Base-by-base conservation (phyloP, 2,329 filamentous ascomycete genomes). In the Aspergillus transmontanensis region DNA sequence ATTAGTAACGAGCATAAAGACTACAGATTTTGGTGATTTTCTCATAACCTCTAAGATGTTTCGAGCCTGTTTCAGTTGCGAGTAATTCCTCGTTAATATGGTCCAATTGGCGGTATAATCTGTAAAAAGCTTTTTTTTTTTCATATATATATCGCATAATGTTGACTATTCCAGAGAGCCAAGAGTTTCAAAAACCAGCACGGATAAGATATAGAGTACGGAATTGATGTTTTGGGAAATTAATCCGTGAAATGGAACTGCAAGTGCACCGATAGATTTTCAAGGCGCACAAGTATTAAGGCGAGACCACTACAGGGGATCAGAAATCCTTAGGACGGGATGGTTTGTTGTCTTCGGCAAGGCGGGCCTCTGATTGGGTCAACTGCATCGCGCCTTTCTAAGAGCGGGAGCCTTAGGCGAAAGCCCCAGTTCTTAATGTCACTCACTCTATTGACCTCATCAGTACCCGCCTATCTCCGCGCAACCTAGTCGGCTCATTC, bases 331-430 rank as follows among this genome's bases (percentile, higher is more conserved):
- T 14, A 12, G 16, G 26, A 32, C 48, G 48, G 48, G 55, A 32
- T 59, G 57, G 46, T 59, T 55, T 60, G 58, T 61, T 46, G 57
- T 45, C 55, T 73, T 79, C 77, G 75, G 71, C 70, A 79, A 78
- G 61, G 58, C 54, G 51, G 46, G 4, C 26, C 30, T 70, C 58
- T 78, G 72, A 79, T 79, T 79, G 76, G 75, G 14, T 69, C 66
- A 66, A 68, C 71, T 68, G 66, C 71, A 72, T 70, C 64, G 58
- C 66, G 66, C 66, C 70, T 74, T 76, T 70, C 75, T 77, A 56
- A 74, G 73, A 75, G 71, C 66, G 74, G 75, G 74, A 76, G 73
- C 64, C 68, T 72, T 77, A 77, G 68, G 75, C 75, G 75, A 77
- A 55, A 14, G 73, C 51, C 58, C 63, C 64, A 58, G 58, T 64